Evolutionary conservation across 805 yeast species (phyloP), one percentile per base, ranked within the genome.

Genomic region (Cyberlindnera petersonii): DNA sequence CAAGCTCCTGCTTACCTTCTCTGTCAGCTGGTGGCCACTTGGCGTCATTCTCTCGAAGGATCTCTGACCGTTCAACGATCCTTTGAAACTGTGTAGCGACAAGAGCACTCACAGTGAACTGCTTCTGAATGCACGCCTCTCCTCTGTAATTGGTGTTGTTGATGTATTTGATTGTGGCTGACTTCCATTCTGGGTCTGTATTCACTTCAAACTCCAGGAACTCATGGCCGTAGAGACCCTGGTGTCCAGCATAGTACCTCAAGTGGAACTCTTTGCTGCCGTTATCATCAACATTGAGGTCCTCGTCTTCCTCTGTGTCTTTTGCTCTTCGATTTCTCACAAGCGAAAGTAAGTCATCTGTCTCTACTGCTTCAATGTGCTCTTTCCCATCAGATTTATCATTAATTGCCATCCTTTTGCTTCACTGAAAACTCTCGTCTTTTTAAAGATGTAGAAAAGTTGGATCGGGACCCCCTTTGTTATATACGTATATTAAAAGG

Each of bases 161-260:
- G n/a, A 71, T 69, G 44, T 70, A 70, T 32, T 69, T 53, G 23
- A 64, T 44, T 6, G 49, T 38, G 3, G 63, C 70, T 26, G 48
- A 49, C 4, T 48, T 44, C 10, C 64, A 64, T 31, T 59, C 61
- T 3, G 47, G 58, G 18, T 41, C 44, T 11, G 50, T 42, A 26
- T 52, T 48, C n/a, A 66, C 39, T 37, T 62, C 66, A 36, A 66
- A 63, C 37, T 66, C 68, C 9, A 70, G 46, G 41, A 68, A 69
- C 48, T 71, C 75, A 40, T 70, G 74, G 3, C 75, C 75, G 42
- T 59, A 62, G 14, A 60, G 51, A 2, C 75, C 75, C 17, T 59
- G 55, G 40, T 67, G 71, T 2, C 72, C 72, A 3, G 72, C 50
- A 44, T 70, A 70, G 46, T 68, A 67, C 23, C 71, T 50, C n/a